A percentile compares a stretch with the other conserved stretches of the same genome.
These are phyloP conservation scores for Alternaria sp. DNA, from an alignment of 2,329 filamentous ascomycete species.

Conservation along the genomic window DNA sequence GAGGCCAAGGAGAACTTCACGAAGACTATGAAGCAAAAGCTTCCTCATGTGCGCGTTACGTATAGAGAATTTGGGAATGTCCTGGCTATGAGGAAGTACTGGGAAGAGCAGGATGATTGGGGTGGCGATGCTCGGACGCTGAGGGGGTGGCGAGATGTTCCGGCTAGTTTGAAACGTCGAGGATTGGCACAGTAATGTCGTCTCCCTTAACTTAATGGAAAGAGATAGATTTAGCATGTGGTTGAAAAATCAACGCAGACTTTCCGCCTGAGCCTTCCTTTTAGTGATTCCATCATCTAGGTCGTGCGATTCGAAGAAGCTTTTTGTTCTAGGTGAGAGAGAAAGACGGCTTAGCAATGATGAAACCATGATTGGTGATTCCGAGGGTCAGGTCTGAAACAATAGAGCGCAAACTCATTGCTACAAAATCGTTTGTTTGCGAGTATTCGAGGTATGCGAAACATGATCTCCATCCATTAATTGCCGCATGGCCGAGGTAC, in stretches of 20 bases:
- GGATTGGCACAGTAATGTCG: not conserved
- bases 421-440: not conserved
- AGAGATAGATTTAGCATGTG: not conserved
- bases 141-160: not conserved
- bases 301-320: not conserved
- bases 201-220: not conserved
- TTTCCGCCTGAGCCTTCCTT: not conserved
- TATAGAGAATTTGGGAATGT: conserved; percentile 1
- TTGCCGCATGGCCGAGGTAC: not conserved
- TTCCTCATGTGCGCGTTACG: not conserved
- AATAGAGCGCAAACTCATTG: not conserved
- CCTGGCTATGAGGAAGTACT: conserved; percentile 1
- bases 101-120: not conserved
- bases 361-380: not conserved
- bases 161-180: not conserved
- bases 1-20: not conserved
- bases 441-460: not conserved
- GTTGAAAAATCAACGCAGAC: not conserved
- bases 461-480: not conserved
- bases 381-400: not conserved
- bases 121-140: not conserved
- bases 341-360: not conserved
- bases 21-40: not conserved
- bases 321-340: not conserved
- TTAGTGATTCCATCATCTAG: too few species aligned